phyloP scores from a whole-genome alignment of 192 early-diverging fungal genomes.

The Backusella liffmaniae region DNA sequence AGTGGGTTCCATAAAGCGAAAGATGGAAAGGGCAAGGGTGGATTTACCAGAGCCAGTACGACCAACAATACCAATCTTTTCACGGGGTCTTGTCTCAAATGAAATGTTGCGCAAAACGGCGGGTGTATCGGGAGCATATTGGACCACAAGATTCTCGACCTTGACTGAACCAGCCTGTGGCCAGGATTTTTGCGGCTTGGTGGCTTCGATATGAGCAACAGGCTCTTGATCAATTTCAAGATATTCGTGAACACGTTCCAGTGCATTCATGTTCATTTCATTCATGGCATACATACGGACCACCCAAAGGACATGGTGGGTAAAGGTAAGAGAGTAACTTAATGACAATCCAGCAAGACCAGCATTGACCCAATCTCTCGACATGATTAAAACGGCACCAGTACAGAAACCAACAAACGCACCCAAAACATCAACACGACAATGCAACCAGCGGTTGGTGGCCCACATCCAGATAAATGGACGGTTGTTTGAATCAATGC shows the following conservation, averaged over 20 bases:
- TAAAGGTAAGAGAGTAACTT: slow-evolving; percentile 83
- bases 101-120: slow-evolving; percentile 75
- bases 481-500: slow-evolving; percentile 77
- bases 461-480: slow-evolving; percentile 86
- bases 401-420: slow-evolving; percentile 75
- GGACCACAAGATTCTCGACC: slow-evolving; percentile 69
- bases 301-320: slow-evolving; percentile 75
- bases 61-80: slow-evolving; percentile 92
- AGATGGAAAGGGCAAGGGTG: slow-evolving; percentile 68
- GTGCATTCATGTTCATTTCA: slow-evolving; percentile 86
- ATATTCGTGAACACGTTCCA: slow-evolving; percentile 90
- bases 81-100: slow-evolving; percentile 61
- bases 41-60: slow-evolving; percentile 84
- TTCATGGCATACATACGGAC: slow-evolving; percentile 77
- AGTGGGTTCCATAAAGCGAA: slow-evolving; percentile 75
- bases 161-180: slow-evolving; percentile 69
- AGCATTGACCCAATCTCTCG: slow-evolving; percentile 59
- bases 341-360: slow-evolving; percentile 89
- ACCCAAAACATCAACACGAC: slow-evolving; percentile 78
- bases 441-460: slow-evolving; percentile 83
- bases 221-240: slow-evolving; percentile 80
- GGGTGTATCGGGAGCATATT: slow-evolving; percentile 76
- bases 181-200: slow-evolving; percentile 43
- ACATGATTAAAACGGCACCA: slow-evolving; percentile 60
- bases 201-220: slow-evolving; percentile 1